Conservation (phyloP, 768 basidiomycete genomes). For the Clavulina sp. region DNA sequence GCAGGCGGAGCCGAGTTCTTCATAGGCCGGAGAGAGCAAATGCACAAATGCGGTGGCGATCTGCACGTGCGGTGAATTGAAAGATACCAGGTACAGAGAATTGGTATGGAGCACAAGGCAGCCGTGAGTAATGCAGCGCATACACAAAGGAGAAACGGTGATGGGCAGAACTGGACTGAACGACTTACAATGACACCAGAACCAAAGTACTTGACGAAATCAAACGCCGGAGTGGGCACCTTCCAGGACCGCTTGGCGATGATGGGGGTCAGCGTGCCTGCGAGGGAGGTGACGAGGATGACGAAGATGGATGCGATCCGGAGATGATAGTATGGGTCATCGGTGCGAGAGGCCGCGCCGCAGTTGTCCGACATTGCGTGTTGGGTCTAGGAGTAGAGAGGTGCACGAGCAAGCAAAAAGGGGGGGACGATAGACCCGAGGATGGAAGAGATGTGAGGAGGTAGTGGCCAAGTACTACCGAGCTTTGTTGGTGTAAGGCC, state of each 20-base stretch:
- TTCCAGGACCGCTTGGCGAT: constrained; percentile 30
- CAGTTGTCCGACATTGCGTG: background rate
- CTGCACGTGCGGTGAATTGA: constrained; percentile 23
- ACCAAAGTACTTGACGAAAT: constrained; percentile 76
- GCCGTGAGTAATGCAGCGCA: background rate
- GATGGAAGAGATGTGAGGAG: too few relatives aligned
- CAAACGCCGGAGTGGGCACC: background rate
- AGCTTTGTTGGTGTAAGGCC: too few relatives aligned
- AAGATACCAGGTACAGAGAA: background rate
- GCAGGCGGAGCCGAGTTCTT: constrained; percentile 53
- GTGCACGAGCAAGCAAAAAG: too few relatives aligned
- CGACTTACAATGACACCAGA: constrained; percentile 65
- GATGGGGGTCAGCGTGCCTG: constrained; percentile 57
- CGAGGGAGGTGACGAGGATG: constrained; percentile 39
- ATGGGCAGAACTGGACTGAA: background rate
- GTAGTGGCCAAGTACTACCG: too few relatives aligned
- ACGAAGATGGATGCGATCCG: constrained; percentile 63
- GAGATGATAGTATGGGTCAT: constrained; percentile 16
- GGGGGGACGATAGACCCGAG: too few relatives aligned
- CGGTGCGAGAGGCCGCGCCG: constrained; percentile 6
- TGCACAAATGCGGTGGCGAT: constrained; percentile 86
- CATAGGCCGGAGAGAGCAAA: constrained; percentile 56
- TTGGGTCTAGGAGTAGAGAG: too few relatives aligned
- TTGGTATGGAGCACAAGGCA: background rate
- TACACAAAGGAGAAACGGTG: background rate